Conservation (phyloP, 768 basidiomycete species). For the Chlorophyllum brunneum region DNA sequence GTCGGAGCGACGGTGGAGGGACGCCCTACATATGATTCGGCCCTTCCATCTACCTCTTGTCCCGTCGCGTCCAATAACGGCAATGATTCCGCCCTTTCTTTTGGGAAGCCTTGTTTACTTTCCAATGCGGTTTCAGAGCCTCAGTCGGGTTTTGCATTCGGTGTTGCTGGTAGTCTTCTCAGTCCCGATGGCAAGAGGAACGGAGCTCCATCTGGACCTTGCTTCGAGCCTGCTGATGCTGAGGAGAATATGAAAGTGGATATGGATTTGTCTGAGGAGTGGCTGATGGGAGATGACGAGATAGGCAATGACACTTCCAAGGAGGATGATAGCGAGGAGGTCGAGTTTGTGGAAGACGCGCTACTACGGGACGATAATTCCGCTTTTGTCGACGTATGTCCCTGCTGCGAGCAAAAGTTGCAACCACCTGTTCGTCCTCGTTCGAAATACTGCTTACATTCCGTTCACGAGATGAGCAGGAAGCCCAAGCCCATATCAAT, state of each 20-base stretch:
- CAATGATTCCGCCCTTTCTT: slow-evolving; percentile 2
- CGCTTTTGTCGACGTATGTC: slow-evolving; percentile 16
- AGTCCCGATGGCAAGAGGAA: background rate
- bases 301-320: slow-evolving; percentile 13
- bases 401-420: slow-evolving; percentile 25
- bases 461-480: background rate
- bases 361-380: background rate
- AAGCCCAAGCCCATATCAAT: background rate
- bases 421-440: slow-evolving; percentile 10
- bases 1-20: background rate
- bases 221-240: background rate
- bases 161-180: background rate
- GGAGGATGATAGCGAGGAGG: slow-evolving; percentile 22
- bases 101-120: slow-evolving; percentile 19
- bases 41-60: background rate
- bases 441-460: background rate
- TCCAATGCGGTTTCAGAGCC: background rate
- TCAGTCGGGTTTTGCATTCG: background rate
- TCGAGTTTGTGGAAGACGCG: slow-evolving; percentile 6
- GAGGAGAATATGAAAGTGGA: slow-evolving; percentile 17
- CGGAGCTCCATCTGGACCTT: background rate
- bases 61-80: background rate
- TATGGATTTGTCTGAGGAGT: slow-evolving; percentile 34
- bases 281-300: slow-evolving; percentile 63
- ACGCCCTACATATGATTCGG: background rate